These are phyloP conservation scores for Hydnomerulius pinastri DNA, from an alignment of 768 basidiomycete species.

Conservation along the genomic window DNA sequence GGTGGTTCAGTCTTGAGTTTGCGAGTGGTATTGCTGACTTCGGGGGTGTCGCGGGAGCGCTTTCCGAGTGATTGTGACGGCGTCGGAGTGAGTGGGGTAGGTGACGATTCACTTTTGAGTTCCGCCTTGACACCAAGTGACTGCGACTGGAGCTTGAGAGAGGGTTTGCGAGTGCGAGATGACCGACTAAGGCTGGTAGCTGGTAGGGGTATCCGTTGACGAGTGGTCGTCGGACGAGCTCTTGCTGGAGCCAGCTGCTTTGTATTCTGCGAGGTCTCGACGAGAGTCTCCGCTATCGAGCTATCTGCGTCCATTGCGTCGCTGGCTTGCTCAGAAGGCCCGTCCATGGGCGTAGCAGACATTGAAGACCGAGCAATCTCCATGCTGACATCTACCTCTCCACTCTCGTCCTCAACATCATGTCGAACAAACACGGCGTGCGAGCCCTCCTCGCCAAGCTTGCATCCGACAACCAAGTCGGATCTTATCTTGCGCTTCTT, in stretches of 20 bases:
- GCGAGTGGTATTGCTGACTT: slow-evolving; percentile 14
- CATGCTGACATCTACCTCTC: slow-evolving; percentile 56
- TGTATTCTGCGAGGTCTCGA: background rate
- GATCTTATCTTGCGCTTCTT: slow-evolving; percentile 51
- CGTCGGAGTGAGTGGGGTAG: slow-evolving; percentile 9
- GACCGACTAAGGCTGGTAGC: slow-evolving; percentile 10
- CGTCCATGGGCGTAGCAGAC: slow-evolving; percentile 16
- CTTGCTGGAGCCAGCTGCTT: slow-evolving; percentile 1
- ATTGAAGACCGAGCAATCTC: slow-evolving; percentile 31
- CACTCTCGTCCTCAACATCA: slow-evolving; percentile 62
- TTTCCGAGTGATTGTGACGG: slow-evolving; percentile 28
- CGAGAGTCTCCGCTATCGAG: background rate
- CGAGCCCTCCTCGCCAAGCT: slow-evolving; percentile 27
- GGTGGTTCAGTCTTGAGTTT: slow-evolving; percentile 18
- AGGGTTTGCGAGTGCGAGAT: slow-evolving; percentile 32
- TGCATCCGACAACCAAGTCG: slow-evolving; percentile 34
- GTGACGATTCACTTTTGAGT: slow-evolving; percentile 7
- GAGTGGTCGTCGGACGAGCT: background rate
- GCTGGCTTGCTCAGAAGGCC: slow-evolving; percentile 4
- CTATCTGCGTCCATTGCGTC: slow-evolving; percentile 18
- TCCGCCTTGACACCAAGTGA: slow-evolving; percentile 10
- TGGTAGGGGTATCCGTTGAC: slow-evolving; percentile 7
- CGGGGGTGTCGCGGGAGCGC: slow-evolving; percentile 23
- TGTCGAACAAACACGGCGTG: slow-evolving; percentile 54
- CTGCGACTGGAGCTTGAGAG: slow-evolving; percentile 31